phyloP scores from a whole-genome alignment of 805 yeast species.

The Candida incommunis region DNA sequence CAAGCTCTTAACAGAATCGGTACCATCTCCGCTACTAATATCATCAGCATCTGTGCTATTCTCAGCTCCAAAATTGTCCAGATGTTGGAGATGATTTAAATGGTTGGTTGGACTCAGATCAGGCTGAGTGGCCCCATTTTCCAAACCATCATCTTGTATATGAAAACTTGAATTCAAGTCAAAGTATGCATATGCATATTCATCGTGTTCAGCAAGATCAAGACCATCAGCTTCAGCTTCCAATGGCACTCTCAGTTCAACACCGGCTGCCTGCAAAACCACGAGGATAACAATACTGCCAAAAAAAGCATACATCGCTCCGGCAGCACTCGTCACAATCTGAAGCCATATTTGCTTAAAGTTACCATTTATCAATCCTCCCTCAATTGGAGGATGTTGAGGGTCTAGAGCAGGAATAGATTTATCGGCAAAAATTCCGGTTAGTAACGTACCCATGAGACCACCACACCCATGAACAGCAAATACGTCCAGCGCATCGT shows the following conservation, averaged over 20 bases:
- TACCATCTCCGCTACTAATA: not conserved
- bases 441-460: conserved; percentile 59
- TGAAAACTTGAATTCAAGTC: conserved; percentile 14
- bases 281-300: conserved; percentile 55
- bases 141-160: no score
- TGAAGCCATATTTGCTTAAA: conserved; percentile 78
- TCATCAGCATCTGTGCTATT: no score
- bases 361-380: conserved; percentile 84
- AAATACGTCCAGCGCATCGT: conserved; percentile 92
- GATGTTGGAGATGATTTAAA: no score
- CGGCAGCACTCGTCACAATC: conserved; percentile 61
- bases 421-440: conserved; percentile 88
- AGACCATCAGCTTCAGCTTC: conserved; percentile 84
- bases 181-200: conserved; percentile 43
- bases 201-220: conserved; percentile 85
- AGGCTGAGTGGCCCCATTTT: no score
- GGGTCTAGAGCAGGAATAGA: conserved; percentile 52
- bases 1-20: conserved; percentile 1
- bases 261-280: conserved; percentile 66
- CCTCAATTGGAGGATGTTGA: conserved; percentile 25
- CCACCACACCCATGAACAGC: conserved; percentile 91
- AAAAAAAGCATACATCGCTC: conserved; percentile 60
- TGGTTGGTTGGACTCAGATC: no score
- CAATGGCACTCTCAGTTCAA: conserved; percentile 67
- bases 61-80: no score